A percentile compares a stretch with the other conserved stretches of the same genome.
Conservation (phyloP, 257 asterid species). For the Plantago major region DNA sequence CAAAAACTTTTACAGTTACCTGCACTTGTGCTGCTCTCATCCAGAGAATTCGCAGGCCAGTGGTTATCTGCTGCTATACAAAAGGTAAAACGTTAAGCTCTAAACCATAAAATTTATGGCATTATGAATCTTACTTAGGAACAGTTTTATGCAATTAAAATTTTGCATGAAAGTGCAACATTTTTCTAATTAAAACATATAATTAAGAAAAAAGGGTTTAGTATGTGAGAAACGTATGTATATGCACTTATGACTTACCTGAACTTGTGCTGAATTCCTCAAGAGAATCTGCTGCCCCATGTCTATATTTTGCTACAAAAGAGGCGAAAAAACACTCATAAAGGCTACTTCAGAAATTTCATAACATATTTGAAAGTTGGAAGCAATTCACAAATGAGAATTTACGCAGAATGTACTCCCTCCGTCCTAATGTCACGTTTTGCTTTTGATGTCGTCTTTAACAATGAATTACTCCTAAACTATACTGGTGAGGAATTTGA, state of each 20-base stretch:
- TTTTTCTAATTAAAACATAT: neutral
- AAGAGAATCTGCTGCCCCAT: conserved; percentile 1
- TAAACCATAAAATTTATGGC: neutral
- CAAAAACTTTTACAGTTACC: neutral
- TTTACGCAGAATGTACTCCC: neutral
- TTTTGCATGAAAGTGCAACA: neutral
- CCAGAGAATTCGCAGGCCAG: neutral
- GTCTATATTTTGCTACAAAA: neutral
- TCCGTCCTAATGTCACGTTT: too few species aligned
- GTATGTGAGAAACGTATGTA: neutral
- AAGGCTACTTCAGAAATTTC: neutral
- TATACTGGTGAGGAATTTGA: too few species aligned
- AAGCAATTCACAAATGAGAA: neutral
- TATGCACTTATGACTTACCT: neutral
- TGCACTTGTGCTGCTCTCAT: neutral
- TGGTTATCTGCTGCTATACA: neutral
- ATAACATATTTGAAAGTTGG: neutral
- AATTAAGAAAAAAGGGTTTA: neutral
- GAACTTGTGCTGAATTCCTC: neutral
- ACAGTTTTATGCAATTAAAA: neutral
- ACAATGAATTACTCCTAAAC: too few species aligned
- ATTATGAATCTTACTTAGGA: neutral
- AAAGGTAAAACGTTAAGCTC: neutral
- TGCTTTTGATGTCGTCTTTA: too few species aligned
- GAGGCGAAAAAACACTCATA: neutral